Conservation (phyloP, 202 grass and related monocot genomes). For the Tripidium arundinaceum region DNA sequence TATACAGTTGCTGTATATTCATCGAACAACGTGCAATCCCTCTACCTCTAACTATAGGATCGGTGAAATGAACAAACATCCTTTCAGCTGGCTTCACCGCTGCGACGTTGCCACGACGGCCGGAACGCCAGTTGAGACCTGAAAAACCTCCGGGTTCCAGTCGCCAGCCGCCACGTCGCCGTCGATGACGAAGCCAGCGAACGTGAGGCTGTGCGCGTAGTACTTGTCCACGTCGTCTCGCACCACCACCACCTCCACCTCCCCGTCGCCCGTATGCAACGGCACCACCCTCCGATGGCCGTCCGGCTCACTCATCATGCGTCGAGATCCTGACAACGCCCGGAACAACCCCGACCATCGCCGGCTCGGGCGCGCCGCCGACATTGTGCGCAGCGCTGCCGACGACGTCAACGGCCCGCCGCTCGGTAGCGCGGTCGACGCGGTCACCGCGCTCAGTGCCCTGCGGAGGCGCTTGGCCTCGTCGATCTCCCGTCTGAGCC, state of each 20-base stretch:
- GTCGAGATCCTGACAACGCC: neutral
- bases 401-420: constrained; percentile 34
- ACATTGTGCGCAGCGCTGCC: constrained; percentile 49
- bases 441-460: constrained; percentile 67
- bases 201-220: constrained; percentile 63
- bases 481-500: constrained; percentile 52
- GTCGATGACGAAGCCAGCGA: constrained; percentile 60
- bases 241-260: constrained; percentile 10
- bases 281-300: constrained; percentile 30
- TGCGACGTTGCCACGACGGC: neutral
- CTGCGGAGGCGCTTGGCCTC: constrained; percentile 46
- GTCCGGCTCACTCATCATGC: constrained; percentile 17
- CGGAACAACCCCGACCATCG: constrained; percentile 40
- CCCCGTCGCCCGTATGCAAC: neutral
- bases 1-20: constrained; percentile 23
- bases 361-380: constrained; percentile 34
- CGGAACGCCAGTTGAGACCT: constrained; percentile 41
- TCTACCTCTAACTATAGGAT: neutral
- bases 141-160: constrained; percentile 73
- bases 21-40: neutral
- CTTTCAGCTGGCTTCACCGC: neutral
- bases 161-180: constrained; percentile 64
- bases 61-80: neutral
- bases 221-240: constrained; percentile 33
- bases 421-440: neutral